Evolutionary conservation across 768 basidiomycete genomes (phyloP), one percentile per base, ranked within the genome.

Genomic region (Glaciozyma martinii): DNA sequence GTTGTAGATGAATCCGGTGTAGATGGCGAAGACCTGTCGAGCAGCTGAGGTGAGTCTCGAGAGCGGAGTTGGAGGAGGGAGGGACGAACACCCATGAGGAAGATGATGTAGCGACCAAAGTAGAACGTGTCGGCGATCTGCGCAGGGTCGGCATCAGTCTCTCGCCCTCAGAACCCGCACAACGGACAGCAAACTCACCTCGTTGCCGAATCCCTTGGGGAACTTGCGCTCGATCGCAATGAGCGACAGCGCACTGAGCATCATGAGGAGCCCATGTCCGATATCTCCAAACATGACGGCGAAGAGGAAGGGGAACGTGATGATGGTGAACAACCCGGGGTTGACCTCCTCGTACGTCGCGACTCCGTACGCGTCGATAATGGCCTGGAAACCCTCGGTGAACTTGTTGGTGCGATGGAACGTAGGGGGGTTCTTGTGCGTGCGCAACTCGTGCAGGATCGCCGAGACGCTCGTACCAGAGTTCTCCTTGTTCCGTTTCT

Each of bases 281-380:
- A 98, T 89, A 77, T 99, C 95, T 73, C 95, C 95, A 75, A 99
- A 99, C 95, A 99, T 99, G 79, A 99, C 90, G 7, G 91, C 94
- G 73, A 98, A 99, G 71, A 99, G 78, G 84, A 99, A 98, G 0
- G 95, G 95, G 84, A 73, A 73, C 9, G 74, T 74, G 71, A 79
- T 78, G 66, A 78, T 77, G 56, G 79, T 90, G 77, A 94, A 94
- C 33, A 98, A 78, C 60, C 93, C 95, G 25, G 95, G 94, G 75
- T 98, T 98, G 75, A 92, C 85, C 77, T 99, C 95, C 75, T 97
- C 89, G 75, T 99, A 98, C 1, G 84, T 85, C 19, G 91, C 89
- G 59, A 90, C 85, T 73, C 94, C 95, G 74, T 99, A 99, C 58
- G 87, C 87, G 77, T 99, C 95, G 86, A 99, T 95, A 78, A 99